Conservation (phyloP, 768 basidiomycete genomes). For the Rhizopogon vesiculosus region DNA sequence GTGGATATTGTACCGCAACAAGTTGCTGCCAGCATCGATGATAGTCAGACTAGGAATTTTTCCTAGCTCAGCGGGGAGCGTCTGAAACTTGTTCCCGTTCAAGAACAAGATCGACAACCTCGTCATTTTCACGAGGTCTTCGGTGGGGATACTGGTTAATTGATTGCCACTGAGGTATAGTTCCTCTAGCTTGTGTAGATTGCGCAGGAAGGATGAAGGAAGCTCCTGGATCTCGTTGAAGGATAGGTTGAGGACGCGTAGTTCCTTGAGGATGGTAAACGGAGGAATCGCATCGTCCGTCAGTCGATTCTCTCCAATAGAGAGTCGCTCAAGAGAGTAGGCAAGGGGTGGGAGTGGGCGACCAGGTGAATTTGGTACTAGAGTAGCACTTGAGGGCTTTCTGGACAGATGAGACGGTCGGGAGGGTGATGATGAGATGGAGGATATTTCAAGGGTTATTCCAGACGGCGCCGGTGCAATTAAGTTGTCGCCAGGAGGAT, state of each 20-base stretch:
- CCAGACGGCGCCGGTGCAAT: slow-evolving; percentile 17
- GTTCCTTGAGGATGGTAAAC: slow-evolving; percentile 69
- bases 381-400: slow-evolving; percentile 30
- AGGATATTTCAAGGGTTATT: slow-evolving; percentile 16
- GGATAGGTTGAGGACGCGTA: slow-evolving; percentile 83
- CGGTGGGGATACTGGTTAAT: slow-evolving; percentile 82
- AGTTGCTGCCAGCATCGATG: slow-evolving; percentile 91
- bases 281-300: slow-evolving; percentile 75
- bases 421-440: slow-evolving; percentile 12
- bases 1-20: slow-evolving; percentile 93
- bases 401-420: slow-evolving; percentile 9
- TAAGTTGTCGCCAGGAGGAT: slow-evolving; percentile 43
- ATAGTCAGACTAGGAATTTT: slow-evolving; percentile 74
- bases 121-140: slow-evolving; percentile 73
- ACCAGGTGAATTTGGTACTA: slow-evolving; percentile 19
- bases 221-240: slow-evolving; percentile 95
- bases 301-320: slow-evolving; percentile 86
- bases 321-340: slow-evolving; percentile 69
- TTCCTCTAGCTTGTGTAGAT: slow-evolving; percentile 69
- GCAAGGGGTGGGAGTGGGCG: slow-evolving; percentile 54
- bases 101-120: slow-evolving; percentile 74
- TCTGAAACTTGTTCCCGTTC: slow-evolving; percentile 92
- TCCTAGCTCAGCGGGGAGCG: slow-evolving; percentile 84
- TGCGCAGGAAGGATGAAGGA: slow-evolving; percentile 70
- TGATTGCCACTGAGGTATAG: slow-evolving; percentile 96